These are phyloP conservation scores for Epichloe sibirici DNA, from an alignment of 2,329 filamentous ascomycete species.

Conservation along the genomic window DNA sequence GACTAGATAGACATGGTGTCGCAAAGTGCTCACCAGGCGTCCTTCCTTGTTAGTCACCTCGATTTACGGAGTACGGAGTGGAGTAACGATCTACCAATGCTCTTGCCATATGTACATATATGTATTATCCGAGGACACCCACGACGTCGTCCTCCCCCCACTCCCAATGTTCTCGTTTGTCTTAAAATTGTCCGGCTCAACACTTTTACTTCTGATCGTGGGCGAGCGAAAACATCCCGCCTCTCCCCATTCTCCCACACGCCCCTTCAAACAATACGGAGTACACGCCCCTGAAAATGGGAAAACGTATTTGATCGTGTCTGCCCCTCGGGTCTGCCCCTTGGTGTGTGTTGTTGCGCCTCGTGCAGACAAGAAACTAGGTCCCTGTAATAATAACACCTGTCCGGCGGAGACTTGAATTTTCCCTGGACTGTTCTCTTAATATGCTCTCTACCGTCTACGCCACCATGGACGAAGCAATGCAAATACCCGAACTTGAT, in stretches of 20 bases:
- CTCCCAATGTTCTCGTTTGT: no score
- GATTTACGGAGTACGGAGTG: no score
- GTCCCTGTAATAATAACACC: background rate
- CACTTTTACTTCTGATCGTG: background rate
- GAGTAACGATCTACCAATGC: no score
- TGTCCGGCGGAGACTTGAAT: background rate
- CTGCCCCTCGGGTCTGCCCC: background rate
- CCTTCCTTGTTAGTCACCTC: no score
- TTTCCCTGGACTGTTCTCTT: background rate
- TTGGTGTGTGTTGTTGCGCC: background rate
- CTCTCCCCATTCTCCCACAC: background rate
- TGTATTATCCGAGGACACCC: no score
- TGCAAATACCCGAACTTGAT: slow-evolving; percentile 25
- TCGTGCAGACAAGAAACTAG: background rate
- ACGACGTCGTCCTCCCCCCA: no score
- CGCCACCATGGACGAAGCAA: slow-evolving; percentile 4
- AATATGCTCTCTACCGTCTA: background rate
- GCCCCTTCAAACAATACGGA: background rate
- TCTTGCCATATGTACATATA: no score
- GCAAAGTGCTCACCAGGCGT: no score
- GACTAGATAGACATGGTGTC: no score
- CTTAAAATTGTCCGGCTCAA: background rate
- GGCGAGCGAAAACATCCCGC: no score
- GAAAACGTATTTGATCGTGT: slow-evolving; percentile 4
- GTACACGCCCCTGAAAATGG: background rate